These are phyloP conservation scores for Tulasnella sp. DNA, from an alignment of 768 basidiomycete genomes.

Conservation along the genomic window DNA sequence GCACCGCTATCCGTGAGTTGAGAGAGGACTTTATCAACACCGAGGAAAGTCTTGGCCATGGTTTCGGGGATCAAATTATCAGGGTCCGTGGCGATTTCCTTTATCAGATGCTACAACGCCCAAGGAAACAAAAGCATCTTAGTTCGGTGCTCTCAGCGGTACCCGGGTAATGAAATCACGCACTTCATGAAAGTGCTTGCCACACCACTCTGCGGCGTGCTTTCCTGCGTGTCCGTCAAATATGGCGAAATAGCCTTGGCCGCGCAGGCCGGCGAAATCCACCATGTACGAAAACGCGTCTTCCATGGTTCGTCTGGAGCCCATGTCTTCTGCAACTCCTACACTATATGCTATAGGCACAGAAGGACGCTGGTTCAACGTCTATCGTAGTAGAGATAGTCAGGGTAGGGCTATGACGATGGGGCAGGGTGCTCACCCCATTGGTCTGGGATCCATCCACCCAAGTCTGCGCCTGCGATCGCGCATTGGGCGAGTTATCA, in stretches of 20 bases:
- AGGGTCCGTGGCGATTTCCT: slow-evolving; percentile 51
- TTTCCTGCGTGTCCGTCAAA: slow-evolving; percentile 99
- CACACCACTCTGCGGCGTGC: slow-evolving; percentile 99
- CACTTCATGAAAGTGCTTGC: slow-evolving; percentile 84
- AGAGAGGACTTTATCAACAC: slow-evolving; percentile 75
- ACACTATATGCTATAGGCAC: slow-evolving; percentile 56
- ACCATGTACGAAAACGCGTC: slow-evolving; percentile 94
- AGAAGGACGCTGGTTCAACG: slow-evolving; percentile 63
- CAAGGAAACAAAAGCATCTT: too few species aligned
- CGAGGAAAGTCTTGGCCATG: slow-evolving; percentile 88
- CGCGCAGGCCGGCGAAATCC: slow-evolving; percentile 80
- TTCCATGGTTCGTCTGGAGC: slow-evolving; percentile 88
- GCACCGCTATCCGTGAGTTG: slow-evolving; percentile 79
- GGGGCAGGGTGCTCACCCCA: too few species aligned
- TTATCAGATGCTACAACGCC: slow-evolving; percentile 29
- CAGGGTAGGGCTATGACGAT: too few species aligned
- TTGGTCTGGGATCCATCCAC: too few species aligned
- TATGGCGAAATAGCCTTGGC: slow-evolving; percentile 96
- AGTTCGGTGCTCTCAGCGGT: too few species aligned
- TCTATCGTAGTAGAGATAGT: slow-evolving; percentile 31
- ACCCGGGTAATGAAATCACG: too few species aligned
- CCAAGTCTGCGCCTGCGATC: not conserved
- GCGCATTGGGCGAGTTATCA: not conserved
- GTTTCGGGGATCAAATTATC: slow-evolving; percentile 64
- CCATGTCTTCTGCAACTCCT: slow-evolving; percentile 77